A percentile compares a stretch with the other conserved stretches of the same genome.
phyloP scores from a whole-genome alignment of 2,329 filamentous ascomycete species.

The Hymenoscyphus occultus region DNA sequence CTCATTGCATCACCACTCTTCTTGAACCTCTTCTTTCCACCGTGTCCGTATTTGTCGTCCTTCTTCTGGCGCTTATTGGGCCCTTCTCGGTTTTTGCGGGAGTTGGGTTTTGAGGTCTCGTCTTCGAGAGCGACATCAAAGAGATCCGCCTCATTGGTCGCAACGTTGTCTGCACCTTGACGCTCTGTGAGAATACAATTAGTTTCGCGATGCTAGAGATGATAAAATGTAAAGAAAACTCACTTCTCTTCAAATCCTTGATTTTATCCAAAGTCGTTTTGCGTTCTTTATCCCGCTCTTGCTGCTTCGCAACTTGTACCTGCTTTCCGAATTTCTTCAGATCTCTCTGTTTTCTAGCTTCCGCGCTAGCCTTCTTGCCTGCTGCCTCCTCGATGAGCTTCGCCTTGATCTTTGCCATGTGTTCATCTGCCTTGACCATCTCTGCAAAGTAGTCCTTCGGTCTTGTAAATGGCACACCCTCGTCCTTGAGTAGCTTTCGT shows the following conservation, averaged over 20 bases:
- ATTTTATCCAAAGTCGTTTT: conserved; percentile 94
- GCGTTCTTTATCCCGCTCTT: conserved; percentile 92
- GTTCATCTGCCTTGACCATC: conserved; percentile 98
- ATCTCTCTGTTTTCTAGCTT: conserved; percentile 88
- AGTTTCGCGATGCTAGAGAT: neutral
- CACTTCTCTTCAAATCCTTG: conserved; percentile 91
- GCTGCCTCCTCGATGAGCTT: conserved; percentile 92
- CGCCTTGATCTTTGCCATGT: conserved; percentile 95
- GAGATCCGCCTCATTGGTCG: conserved; percentile 74
- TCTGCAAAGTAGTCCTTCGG: conserved; percentile 97
- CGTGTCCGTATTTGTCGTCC: conserved; percentile 91
- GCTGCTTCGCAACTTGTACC: conserved; percentile 92
- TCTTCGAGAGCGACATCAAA: conserved; percentile 86
- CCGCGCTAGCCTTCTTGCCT: conserved; percentile 84
- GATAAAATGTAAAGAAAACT: conserved; percentile 41
- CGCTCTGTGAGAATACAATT: conserved; percentile 62
- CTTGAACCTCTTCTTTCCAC: conserved; percentile 86
- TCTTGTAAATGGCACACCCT: conserved; percentile 80
- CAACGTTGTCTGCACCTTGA: conserved; percentile 59
- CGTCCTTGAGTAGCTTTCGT: conserved; percentile 71
- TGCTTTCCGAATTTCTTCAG: conserved; percentile 99
- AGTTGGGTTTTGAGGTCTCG: conserved; percentile 40
- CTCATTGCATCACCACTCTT: conserved; percentile 90
- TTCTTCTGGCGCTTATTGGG: conserved; percentile 87
- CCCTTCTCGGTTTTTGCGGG: conserved; percentile 41